phyloP scores from a whole-genome alignment of 305 asterid species.

The Rubia tinctorum region DNA sequence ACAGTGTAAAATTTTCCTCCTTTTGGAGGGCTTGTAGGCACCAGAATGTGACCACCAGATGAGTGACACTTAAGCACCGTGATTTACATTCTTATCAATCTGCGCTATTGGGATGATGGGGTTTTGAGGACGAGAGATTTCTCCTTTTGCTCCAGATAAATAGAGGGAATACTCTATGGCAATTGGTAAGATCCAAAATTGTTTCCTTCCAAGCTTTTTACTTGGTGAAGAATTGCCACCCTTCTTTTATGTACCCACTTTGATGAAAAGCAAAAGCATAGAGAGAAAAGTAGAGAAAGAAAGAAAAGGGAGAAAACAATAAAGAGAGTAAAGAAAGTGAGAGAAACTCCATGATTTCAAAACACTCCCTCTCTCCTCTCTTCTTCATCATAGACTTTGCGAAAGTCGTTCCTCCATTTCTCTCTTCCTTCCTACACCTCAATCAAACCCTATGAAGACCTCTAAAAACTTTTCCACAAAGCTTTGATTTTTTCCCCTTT shows the following conservation, averaged over 20 bases:
- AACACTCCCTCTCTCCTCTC: slow-evolving; percentile 12
- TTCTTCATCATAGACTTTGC: slow-evolving; percentile 27
- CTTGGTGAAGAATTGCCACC: slow-evolving; percentile 31
- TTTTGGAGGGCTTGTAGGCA: too few species aligned
- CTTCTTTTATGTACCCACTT: slow-evolving; percentile 45
- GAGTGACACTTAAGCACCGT: too few species aligned
- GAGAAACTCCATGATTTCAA: slow-evolving; percentile 33
- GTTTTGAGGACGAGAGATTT: too few species aligned
- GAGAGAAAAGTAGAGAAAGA: slow-evolving; percentile 36
- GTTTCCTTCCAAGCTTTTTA: slow-evolving; percentile 25
- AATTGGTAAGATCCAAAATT: slow-evolving; percentile 17
- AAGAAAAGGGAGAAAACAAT: slow-evolving; percentile 28
- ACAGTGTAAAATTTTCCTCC: too few species aligned
- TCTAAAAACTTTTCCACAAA: slow-evolving; percentile 41
- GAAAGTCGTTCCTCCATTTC: slow-evolving; percentile 6
- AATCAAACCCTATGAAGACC: slow-evolving; percentile 51
- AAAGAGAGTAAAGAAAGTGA: slow-evolving; percentile 11
- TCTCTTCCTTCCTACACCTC: too few species aligned
- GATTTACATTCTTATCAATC: too few species aligned
- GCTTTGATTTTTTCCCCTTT: slow-evolving; percentile 21
- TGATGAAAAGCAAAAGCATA: slow-evolving; percentile 53
- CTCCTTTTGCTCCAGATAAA: too few species aligned
- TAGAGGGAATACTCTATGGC: neutral
- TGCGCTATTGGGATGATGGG: too few species aligned
- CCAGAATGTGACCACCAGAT: too few species aligned